Percentiles rank a stretch among this genome's conserved stretches.
Conservation (phyloP, 1,139 yeast species). For the Groenewaldozyma sp. region DNA sequence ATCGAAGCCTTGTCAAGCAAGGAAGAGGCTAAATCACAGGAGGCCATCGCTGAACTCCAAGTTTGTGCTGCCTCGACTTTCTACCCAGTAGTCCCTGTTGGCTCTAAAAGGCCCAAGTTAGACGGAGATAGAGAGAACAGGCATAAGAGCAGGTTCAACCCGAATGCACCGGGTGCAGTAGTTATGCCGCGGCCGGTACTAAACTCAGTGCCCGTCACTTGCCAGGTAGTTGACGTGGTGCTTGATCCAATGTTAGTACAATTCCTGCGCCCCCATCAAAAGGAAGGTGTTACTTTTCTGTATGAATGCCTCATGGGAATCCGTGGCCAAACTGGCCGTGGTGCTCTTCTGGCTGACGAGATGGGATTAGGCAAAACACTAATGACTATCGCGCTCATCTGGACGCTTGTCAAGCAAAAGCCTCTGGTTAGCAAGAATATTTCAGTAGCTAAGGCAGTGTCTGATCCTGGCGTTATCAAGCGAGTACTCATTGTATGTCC, state of each 20-base stretch:
- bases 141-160: slow-evolving; percentile 25
- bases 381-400: slow-evolving; percentile 71
- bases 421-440: slow-evolving; percentile 33
- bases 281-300: slow-evolving; percentile 71
- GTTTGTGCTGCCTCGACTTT: neutral
- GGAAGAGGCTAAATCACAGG: slow-evolving; percentile 2
- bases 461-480: slow-evolving; percentile 34
- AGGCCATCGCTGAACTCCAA: neutral
- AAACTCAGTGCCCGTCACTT: slow-evolving; percentile 9
- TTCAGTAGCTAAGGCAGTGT: slow-evolving; percentile 13
- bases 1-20: slow-evolving; percentile 31
- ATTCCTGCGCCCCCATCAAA: slow-evolving; percentile 69
- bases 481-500: slow-evolving; percentile 84
- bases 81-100: neutral
- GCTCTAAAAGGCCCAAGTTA: slow-evolving; percentile 5
- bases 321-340: slow-evolving; percentile 44
- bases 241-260: slow-evolving; percentile 58
- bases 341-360: slow-evolving; percentile 88
- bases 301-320: slow-evolving; percentile 76
- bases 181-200: slow-evolving; percentile 40
- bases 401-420: slow-evolving; percentile 75
- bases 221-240: slow-evolving; percentile 42
- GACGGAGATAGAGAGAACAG: slow-evolving; percentile 25
- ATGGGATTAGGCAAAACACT: slow-evolving; percentile 96
- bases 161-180: slow-evolving; percentile 34